Percentiles rank a stretch among this genome's conserved stretches.
phyloP scores from a whole-genome alignment of 257 asterid species.

The Mitragyna speciosa region DNA sequence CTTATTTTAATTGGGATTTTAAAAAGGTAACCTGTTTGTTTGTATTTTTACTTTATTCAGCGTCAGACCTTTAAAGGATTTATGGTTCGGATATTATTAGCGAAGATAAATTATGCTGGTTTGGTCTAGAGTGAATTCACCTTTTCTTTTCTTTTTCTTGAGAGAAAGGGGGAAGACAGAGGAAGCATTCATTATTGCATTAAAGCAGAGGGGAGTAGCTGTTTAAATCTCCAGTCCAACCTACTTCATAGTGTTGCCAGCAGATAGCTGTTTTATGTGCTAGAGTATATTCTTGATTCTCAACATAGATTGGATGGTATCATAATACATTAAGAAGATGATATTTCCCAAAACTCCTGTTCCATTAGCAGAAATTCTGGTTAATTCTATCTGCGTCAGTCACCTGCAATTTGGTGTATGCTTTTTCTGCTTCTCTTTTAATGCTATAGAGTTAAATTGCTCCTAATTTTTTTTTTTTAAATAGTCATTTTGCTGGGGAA shows the following conservation, averaged over 20 bases:
- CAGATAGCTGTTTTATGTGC: background rate
- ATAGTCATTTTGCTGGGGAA: no score
- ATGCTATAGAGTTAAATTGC: no score
- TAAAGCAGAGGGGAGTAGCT: background rate
- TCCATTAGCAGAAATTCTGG: background rate
- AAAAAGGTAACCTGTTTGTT: background rate
- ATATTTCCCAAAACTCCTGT: background rate
- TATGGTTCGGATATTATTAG: background rate
- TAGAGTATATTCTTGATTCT: no score
- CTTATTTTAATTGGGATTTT: background rate
- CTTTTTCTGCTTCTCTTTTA: no score
- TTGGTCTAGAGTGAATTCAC: background rate
- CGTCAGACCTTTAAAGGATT: background rate
- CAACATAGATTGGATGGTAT: no score
- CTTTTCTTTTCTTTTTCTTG: background rate
- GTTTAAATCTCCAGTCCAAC: background rate
- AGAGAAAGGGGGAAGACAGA: background rate
- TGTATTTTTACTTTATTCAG: background rate
- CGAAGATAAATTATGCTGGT: background rate
- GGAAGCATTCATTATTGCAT: background rate
- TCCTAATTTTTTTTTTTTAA: no score
- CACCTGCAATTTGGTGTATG: no score
- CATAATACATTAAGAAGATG: no score
- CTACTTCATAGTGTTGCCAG: background rate
- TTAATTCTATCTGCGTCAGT: no score